phyloP scores from a whole-genome alignment of 495 filamentous ascomycete genomes.

The Neurospora sublineolata region DNA sequence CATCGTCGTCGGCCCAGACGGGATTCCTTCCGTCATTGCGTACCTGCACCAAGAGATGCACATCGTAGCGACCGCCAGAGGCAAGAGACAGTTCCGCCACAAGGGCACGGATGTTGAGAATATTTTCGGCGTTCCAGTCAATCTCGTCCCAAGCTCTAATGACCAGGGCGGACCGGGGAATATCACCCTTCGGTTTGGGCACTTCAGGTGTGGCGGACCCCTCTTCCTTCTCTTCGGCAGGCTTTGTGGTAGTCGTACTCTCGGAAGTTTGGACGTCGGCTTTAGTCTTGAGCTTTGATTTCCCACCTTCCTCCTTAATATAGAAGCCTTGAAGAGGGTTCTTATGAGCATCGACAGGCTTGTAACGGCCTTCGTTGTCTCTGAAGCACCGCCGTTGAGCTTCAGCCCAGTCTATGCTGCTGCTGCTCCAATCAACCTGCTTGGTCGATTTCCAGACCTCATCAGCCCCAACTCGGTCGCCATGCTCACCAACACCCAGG shows the following conservation, averaged over 20 bases:
- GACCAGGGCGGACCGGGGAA: conserved; percentile 57
- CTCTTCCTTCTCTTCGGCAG: not conserved
- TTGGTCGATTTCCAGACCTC: conserved; percentile 56
- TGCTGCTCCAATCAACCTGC: conserved; percentile 59
- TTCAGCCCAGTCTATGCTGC: conserved; percentile 60
- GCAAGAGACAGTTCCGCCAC: conserved; percentile 65
- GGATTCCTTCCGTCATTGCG: conserved; percentile 50
- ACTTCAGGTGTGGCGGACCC: not conserved
- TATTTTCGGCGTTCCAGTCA: conserved; percentile 55
- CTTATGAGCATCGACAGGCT: conserved; percentile 21
- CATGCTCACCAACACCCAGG: conserved; percentile 64
- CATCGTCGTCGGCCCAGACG: conserved; percentile 51
- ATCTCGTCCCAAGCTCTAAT: conserved; percentile 66
- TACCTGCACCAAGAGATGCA: conserved; percentile 71
- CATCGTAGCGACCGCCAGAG: conserved; percentile 69
- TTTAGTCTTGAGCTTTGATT: conserved; percentile 1
- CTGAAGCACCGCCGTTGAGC: conserved; percentile 58
- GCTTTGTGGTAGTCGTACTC: not conserved
- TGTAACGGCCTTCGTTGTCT: conserved; percentile 62
- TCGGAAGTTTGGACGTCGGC: conserved; percentile 33
- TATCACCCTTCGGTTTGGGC: conserved; percentile 14
- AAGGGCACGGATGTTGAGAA: conserved; percentile 59
- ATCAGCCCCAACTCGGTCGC: conserved; percentile 64
- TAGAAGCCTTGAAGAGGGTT: conserved; percentile 34
- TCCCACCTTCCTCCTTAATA: conserved; percentile 18